phyloP scores from a whole-genome alignment of 2,329 filamentous ascomycete species.

The Apiospora kogelbergensis region DNA sequence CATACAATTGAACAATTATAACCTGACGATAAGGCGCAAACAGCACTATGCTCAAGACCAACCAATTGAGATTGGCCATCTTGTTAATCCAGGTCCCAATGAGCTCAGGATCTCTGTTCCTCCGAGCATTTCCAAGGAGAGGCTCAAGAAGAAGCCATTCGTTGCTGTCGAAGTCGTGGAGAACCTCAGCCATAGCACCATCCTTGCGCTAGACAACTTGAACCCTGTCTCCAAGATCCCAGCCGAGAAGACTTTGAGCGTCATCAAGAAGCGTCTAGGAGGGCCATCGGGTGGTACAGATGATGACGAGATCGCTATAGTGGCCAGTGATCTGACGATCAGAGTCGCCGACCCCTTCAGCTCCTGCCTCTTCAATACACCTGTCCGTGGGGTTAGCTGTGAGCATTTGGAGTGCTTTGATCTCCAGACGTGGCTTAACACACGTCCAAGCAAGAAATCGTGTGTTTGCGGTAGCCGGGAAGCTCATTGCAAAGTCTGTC shows the following conservation, averaged over 20 bases:
- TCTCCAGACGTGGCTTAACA: constrained; percentile 75
- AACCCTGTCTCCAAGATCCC: constrained; percentile 36
- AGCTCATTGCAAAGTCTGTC: constrained; percentile 36
- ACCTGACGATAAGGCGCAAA: constrained; percentile 63
- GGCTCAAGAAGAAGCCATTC: constrained; percentile 45
- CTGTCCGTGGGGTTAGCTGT: constrained; percentile 71
- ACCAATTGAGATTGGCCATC: constrained; percentile 70
- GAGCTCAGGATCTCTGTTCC: constrained; percentile 52
- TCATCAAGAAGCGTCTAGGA: constrained; percentile 53
- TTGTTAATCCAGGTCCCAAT: constrained; percentile 61
- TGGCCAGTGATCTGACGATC: constrained; percentile 58
- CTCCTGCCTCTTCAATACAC: constrained; percentile 62
- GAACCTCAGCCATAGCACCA: constrained; percentile 46
- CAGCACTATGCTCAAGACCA: constrained; percentile 73
- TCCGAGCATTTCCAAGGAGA: constrained; percentile 16
- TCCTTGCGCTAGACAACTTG: constrained; percentile 40
- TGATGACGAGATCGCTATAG: constrained; percentile 65
- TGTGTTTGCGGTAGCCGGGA: constrained; percentile 34
- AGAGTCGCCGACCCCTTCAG: constrained; percentile 69
- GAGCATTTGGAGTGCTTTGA: constrained; percentile 88
- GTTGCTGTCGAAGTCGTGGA: constrained; percentile 71
- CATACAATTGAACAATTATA: constrained; percentile 63
- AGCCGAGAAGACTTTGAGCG: constrained; percentile 49
- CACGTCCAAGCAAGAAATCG: constrained; percentile 51
- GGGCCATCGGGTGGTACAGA: constrained; percentile 33